phyloP scores from a whole-genome alignment of 306 rosid species.

The Rosa lucieae region DNA sequence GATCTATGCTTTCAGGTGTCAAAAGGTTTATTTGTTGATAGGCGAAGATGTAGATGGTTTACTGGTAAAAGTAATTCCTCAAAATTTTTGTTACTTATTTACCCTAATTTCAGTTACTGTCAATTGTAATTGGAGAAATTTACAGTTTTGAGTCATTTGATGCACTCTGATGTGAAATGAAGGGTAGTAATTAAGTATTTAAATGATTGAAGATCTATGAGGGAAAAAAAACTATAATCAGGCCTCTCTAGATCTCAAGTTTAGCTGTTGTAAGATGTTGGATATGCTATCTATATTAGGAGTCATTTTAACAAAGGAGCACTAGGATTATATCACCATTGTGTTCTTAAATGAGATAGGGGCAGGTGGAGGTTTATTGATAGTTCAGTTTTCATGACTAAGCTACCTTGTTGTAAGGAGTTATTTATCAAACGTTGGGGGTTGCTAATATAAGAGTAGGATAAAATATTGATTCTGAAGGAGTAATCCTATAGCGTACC shows the following conservation, averaged over 20 bases:
- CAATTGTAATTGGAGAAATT: background rate
- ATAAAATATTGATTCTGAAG: background rate
- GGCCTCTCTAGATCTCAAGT: background rate
- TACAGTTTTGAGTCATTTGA: background rate
- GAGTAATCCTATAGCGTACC: background rate
- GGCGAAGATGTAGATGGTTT: background rate
- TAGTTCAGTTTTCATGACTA: slow-evolving; percentile 1
- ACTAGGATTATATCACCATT: background rate
- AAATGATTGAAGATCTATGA: background rate
- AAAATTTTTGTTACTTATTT: background rate
- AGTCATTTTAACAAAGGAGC: background rate
- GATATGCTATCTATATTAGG: background rate
- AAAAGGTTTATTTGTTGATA: background rate
- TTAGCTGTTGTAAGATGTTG: background rate
- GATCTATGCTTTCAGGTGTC: background rate
- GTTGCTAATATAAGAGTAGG: background rate
- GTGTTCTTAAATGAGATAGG: background rate
- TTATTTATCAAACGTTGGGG: background rate
- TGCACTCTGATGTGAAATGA: background rate
- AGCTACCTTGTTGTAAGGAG: background rate
- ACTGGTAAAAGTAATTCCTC: background rate
- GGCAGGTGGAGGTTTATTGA: background rate
- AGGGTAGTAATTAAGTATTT: background rate
- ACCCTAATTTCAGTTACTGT: background rate
- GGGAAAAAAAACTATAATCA: background rate